phyloP scores from a whole-genome alignment of 2,329 filamentous ascomycete genomes.

The Teratosphaeria pseudoeucalypti region DNA sequence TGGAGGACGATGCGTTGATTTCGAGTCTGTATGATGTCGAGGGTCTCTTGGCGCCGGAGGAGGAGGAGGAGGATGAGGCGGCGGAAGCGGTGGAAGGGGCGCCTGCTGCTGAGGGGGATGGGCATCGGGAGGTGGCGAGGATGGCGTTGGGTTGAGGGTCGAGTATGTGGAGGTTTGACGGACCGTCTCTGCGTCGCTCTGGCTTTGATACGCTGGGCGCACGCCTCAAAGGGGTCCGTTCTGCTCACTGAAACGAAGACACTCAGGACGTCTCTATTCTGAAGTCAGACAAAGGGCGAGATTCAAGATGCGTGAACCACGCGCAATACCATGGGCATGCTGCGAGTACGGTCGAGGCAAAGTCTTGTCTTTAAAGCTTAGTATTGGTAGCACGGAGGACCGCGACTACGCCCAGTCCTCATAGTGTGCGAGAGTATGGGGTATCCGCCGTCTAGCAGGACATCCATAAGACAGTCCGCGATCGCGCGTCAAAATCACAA shows the following conservation, averaged over 20 bases:
- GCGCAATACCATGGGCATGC: background rate
- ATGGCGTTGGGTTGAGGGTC: background rate
- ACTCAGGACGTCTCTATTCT: too few relatives aligned
- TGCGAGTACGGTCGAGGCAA: background rate
- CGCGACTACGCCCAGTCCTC: background rate
- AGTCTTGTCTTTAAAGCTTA: background rate
- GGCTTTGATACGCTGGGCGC: background rate
- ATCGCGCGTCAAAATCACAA: background rate
- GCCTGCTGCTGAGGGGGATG: background rate
- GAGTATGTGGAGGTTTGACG: background rate
- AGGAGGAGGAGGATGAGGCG: background rate
- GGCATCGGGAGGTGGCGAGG: background rate
- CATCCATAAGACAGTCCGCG: background rate
- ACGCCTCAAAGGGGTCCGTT: too few relatives aligned
- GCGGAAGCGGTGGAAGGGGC: background rate
- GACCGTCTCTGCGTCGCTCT: background rate
- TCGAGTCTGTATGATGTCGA: slow-evolving; percentile 64
- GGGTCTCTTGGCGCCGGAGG: slow-evolving; percentile 43
- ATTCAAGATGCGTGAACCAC: background rate
- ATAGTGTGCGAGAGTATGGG: background rate
- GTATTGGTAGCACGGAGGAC: background rate
- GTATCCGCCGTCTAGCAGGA: background rate
- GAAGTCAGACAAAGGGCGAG: background rate
- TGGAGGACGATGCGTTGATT: slow-evolving; percentile 73
- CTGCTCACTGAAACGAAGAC: too few relatives aligned